Evolutionary conservation across 2,329 filamentous ascomycete species (phyloP).

Genomic region (Ascochyta koolunga): DNA sequence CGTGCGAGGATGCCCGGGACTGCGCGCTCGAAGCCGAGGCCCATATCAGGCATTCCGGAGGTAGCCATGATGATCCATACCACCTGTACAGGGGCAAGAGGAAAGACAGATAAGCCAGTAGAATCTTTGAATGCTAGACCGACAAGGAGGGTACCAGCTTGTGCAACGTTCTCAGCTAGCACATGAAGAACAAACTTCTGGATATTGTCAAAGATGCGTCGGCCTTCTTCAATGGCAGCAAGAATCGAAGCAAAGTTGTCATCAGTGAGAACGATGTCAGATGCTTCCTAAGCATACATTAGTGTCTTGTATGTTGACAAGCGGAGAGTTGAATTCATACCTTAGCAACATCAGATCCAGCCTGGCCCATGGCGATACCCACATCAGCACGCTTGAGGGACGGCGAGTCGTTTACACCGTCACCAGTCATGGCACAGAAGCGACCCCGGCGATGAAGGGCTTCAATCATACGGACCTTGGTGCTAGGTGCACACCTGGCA

Average conservation of each 20-base stretch:
- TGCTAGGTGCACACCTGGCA: conserved; percentile 82
- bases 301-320: background rate
- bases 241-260: conserved; percentile 90
- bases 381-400: conserved; percentile 82
- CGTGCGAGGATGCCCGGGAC: conserved; percentile 78
- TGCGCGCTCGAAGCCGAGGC: conserved; percentile 79
- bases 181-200: conserved; percentile 83
- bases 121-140: conserved; percentile 81
- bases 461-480: conserved; percentile 90
- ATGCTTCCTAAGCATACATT: conserved; percentile 5
- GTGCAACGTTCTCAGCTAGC: conserved; percentile 80
- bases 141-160: conserved; percentile 80
- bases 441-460: conserved; percentile 77
- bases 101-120: conserved; percentile 77
- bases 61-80: conserved; percentile 96
- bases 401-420: conserved; percentile 86
- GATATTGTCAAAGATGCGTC: conserved; percentile 87
- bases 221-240: conserved; percentile 79
- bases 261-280: conserved; percentile 81
- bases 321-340: background rate
- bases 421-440: conserved; percentile 87
- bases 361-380: conserved; percentile 82
- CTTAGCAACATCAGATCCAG: conserved; percentile 84
- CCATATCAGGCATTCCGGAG: conserved; percentile 79
- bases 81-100: conserved; percentile 82